A percentile compares a stretch with the other conserved stretches of the same genome.
phyloP scores from a whole-genome alignment of 1,284 basidiomycete genomes.

The Grifola frondosa region DNA sequence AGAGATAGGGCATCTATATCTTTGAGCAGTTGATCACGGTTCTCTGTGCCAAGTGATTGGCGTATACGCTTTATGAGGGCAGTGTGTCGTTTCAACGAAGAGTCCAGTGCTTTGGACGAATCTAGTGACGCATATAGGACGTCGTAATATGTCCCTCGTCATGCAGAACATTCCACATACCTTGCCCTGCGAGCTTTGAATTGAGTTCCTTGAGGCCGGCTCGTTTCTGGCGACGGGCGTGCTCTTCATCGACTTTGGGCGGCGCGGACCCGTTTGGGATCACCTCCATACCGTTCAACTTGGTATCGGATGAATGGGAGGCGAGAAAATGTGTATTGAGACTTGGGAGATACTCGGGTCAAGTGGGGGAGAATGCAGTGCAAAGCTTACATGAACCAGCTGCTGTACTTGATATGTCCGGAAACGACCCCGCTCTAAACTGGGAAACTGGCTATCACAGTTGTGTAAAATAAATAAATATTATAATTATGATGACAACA shows the following conservation, averaged over 20 bases:
- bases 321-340: no score
- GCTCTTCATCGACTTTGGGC: conserved; percentile 61
- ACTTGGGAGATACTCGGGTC: no score
- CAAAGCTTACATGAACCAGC: no score
- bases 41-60: conserved; percentile 76
- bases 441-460: no score
- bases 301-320: no score
- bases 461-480: no score
- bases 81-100: conserved; percentile 92
- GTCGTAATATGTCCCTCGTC: background rate
- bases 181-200: conserved; percentile 43
- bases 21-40: conserved; percentile 84
- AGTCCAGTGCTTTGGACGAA: conserved; percentile 69
- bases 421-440: no score
- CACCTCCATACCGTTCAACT: conserved; percentile 19
- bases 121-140: conserved; percentile 38
- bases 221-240: conserved; percentile 53
- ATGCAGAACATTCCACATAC: conserved; percentile 31
- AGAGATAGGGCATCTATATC: conserved; percentile 88
- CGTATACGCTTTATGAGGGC: conserved; percentile 89
- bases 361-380: no score
- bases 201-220: conserved; percentile 58
- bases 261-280: conserved; percentile 23
- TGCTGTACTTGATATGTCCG: no score
- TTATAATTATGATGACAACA: no score